Percentiles rank a stretch among this genome's conserved stretches.
Evolutionary conservation across 1,284 basidiomycete genomes (phyloP).

Genomic region (Afroboletus lepidellus): DNA sequence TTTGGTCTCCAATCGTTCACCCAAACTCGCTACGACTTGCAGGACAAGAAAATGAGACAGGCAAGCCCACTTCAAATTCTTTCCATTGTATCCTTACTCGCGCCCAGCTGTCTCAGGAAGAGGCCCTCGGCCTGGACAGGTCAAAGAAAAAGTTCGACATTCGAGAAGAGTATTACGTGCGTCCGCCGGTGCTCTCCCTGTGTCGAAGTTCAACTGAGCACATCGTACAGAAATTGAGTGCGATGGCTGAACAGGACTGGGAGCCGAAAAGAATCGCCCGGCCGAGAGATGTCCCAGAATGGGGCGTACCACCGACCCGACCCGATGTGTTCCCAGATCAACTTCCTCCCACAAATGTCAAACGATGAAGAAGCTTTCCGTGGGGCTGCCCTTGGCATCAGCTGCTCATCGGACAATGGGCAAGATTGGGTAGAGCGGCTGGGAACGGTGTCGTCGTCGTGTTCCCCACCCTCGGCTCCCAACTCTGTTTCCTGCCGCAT

Average conservation of each 20-base stretch:
- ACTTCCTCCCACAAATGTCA: conserved; percentile 10
- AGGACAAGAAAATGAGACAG: conserved; percentile 75
- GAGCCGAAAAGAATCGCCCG: conserved; percentile 84
- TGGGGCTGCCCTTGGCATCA: background rate
- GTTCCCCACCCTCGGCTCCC: background rate
- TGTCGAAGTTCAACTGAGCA: background rate
- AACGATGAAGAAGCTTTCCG: background rate
- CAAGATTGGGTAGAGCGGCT: too few species aligned
- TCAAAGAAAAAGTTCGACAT: conserved; percentile 89
- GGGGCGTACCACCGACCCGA: conserved; percentile 74
- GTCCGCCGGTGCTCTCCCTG: conserved; percentile 35
- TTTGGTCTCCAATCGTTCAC: conserved; percentile 85
- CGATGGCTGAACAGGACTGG: conserved; percentile 70
- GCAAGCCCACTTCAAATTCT: conserved; percentile 39
- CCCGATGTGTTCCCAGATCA: conserved; percentile 28
- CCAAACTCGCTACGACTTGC: conserved; percentile 88
- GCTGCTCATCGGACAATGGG: background rate
- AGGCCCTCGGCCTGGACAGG: conserved; percentile 79
- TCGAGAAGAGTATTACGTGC: conserved; percentile 92
- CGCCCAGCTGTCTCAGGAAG: conserved; percentile 71
- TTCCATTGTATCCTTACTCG: background rate
- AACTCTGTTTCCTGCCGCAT: too few species aligned
- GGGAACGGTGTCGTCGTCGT: background rate
- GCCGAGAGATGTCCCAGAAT: conserved; percentile 82
- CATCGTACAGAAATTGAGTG: conserved; percentile 58